Conservation (phyloP, 23 red algal species). For the Gracilaria caudata region DNA sequence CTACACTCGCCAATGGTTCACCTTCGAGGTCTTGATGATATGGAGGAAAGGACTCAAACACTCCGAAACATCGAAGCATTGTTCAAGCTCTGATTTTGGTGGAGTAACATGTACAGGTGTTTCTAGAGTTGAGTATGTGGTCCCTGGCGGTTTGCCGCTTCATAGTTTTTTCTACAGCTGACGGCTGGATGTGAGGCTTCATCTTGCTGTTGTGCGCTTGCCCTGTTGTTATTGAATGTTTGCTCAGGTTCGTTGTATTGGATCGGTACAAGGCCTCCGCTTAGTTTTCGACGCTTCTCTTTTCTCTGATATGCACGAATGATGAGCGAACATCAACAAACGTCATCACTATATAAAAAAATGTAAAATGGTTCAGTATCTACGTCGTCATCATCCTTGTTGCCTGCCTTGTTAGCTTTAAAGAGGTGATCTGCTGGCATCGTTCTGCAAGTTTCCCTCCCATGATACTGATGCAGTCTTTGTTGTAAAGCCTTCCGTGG, state of each 20-base stretch:
- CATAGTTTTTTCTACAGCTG: conserved; percentile 25
- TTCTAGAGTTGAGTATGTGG: neutral
- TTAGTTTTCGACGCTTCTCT: neutral
- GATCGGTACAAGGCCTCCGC: neutral
- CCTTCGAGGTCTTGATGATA: conserved; percentile 84
- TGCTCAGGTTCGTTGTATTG: neutral
- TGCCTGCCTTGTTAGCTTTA: neutral
- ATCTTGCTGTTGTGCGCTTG: neutral
- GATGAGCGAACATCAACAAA: neutral
- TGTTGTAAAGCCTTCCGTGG: neutral
- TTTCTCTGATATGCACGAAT: neutral
- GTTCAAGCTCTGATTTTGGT: conserved; percentile 75
- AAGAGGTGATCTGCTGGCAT: neutral
- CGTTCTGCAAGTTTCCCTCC: no score
- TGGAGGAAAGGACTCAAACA: conserved; percentile 88
- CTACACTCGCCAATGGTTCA: conserved; percentile 94
- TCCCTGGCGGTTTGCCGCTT: neutral
- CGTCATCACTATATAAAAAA: neutral
- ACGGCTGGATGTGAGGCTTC: conserved; percentile 1
- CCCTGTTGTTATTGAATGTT: neutral
- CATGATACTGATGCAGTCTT: neutral
- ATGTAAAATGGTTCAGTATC: neutral
- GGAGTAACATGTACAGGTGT: neutral
- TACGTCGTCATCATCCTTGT: neutral
- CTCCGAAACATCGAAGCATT: conserved; percentile 89